Evolutionary conservation across 2,329 filamentous ascomycete genomes (phyloP).

Genomic region (Rhynchosporium secalis): DNA sequence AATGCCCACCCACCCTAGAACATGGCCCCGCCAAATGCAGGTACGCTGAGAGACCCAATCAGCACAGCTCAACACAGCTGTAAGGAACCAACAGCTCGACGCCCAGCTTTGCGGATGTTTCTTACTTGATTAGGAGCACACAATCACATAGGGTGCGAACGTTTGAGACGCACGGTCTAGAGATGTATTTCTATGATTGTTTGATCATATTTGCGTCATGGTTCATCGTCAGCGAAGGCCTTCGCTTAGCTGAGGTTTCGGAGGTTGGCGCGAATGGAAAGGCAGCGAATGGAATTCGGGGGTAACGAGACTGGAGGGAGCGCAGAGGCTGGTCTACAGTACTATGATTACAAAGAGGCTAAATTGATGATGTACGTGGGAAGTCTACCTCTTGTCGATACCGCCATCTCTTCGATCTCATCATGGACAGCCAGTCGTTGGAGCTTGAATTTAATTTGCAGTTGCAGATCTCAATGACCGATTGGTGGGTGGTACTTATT

Average conservation of each 20-base stretch:
- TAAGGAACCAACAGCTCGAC: slow-evolving; percentile 8
- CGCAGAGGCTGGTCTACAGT: neutral
- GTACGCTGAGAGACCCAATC: slow-evolving; percentile 1
- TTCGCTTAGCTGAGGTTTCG: neutral
- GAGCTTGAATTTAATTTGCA: no score
- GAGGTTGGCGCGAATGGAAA: neutral
- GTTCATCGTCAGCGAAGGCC: neutral
- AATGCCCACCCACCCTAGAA: neutral
- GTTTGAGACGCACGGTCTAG: neutral
- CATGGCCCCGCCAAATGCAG: slow-evolving; percentile 11
- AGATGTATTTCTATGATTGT: neutral
- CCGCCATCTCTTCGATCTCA: no score
- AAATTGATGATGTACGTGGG: neutral
- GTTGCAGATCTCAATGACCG: no score
- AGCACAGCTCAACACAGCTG: neutral
- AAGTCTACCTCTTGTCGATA: no score
- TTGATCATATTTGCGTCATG: neutral
- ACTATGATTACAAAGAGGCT: neutral
- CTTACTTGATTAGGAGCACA: slow-evolving; percentile 4
- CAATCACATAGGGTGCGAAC: neutral
- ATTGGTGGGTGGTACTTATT: no score
- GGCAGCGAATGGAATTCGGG: neutral
- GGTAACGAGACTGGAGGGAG: slow-evolving; percentile 1
- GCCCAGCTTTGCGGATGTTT: slow-evolving; percentile 8
- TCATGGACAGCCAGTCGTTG: no score